Evolutionary conservation across 345 rosid species (phyloP), one percentile per base, ranked within the genome.

Genomic region (Eucalyptus coolabah): DNA sequence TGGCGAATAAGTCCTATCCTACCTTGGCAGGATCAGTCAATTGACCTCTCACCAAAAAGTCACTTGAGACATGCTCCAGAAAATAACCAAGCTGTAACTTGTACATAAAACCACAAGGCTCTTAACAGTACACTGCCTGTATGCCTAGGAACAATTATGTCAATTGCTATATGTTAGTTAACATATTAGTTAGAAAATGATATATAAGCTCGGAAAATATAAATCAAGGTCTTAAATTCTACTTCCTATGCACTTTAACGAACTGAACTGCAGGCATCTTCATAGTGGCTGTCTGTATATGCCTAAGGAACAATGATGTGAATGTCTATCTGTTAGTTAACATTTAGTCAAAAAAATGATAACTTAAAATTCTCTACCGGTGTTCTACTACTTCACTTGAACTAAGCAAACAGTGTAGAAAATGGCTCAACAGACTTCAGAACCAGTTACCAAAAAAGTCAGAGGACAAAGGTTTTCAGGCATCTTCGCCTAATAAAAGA

Each of bases 31-130:
- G 86, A 85, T 67, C 23, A 45, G 42, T 16, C 69, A 44, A 56
- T 34, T 44, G 54, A 88, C 86, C 82, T 88, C 88, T 90, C 45
- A 90, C 37, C 24, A 47, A 59, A 59, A 88, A 67, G 85, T 90
- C 88, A 86, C 72, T 86, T 88, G 32, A 50, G 88, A 86, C 49
- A 16, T 86, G 88, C 91, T 86, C 88, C 86, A 18, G 69, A 23
- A 59, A 65, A 88, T 88, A 83, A 90, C 91, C 86, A 72, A 90
- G 87, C 50, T 50, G 88, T 45, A 88, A 88, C 88, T 88, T 90
- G 86, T 28, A 56, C 30, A 86, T 85, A 21, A 77, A 77, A 77
- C 47, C 83, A 77, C 83, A 21, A 77, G 86, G 80, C 89, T 88
- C 80, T 51, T 87, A 89, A 50, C 12, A 87, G 60, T 40, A 54